phyloP scores from a whole-genome alignment of 225 moss, liverwort and hornwort species.

The Rhytidiadelphus loreus region DNA sequence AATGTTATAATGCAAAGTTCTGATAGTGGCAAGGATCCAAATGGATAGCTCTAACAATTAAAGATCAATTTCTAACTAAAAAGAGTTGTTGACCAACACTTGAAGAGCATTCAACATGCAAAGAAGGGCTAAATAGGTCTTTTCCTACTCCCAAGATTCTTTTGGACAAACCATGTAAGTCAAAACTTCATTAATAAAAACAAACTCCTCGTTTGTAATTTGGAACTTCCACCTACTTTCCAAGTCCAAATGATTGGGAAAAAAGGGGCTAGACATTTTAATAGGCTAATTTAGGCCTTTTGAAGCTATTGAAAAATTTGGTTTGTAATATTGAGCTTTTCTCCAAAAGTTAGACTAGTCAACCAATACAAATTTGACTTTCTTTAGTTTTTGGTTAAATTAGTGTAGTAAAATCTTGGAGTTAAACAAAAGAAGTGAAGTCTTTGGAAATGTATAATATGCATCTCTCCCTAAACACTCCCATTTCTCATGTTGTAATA shows the following conservation, averaged over 20 bases:
- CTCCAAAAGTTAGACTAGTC: neutral
- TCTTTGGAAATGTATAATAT: too few relatives aligned
- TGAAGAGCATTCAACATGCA: neutral
- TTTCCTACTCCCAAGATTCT: neutral
- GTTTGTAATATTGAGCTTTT: neutral
- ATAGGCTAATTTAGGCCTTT: neutral
- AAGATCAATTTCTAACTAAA: too few relatives aligned
- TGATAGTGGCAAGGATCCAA: accelerated
- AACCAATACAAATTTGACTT: neutral
- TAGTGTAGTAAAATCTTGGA: neutral
- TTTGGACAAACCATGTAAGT: neutral
- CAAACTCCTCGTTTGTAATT: neutral
- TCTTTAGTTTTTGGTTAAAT: neutral
- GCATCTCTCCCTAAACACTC: neutral
- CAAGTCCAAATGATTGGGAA: accelerated
- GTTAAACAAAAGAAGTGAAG: too few relatives aligned
- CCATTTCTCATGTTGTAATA: neutral
- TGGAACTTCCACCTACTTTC: accelerated
- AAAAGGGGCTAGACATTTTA: accelerated
- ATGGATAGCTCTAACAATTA: accelerated
- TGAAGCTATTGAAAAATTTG: neutral
- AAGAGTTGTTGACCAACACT: neutral
- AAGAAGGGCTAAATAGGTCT: accelerated
- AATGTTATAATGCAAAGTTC: too few relatives aligned
- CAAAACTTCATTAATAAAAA: neutral